Conservation (phyloP, 768 basidiomycete species). For the Rhodosporidiobolus sp. region DNA sequence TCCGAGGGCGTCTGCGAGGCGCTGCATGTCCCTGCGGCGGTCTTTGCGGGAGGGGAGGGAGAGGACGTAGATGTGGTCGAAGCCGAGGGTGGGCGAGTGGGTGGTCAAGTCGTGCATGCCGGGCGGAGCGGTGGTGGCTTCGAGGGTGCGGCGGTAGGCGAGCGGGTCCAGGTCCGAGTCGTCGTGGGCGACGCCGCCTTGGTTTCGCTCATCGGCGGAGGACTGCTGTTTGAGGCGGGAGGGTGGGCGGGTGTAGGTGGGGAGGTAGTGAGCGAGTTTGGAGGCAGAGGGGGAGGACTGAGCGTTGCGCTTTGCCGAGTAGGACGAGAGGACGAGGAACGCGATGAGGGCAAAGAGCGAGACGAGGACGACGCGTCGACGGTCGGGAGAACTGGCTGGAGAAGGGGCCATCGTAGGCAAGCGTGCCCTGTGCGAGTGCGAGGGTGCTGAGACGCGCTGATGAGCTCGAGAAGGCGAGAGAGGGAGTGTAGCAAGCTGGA, state of each 20-base stretch:
- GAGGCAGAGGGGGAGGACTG: not conserved
- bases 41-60: conserved; percentile 42
- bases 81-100: conserved; percentile 33
- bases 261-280: conserved; percentile 4
- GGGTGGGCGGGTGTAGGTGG: not conserved
- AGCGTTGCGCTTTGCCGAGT: not conserved
- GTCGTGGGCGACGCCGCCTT: not conserved
- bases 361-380: not conserved
- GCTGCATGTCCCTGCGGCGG: conserved; percentile 38
- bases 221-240: not conserved
- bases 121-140: conserved; percentile 6
- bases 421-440: not conserved
- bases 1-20: conserved; percentile 42
- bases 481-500: too few species aligned
- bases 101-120: too few species aligned
- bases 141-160: conserved; percentile 4
- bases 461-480: too few species aligned
- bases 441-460: not conserved
- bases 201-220: too few species aligned
- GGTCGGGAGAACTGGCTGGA: not conserved
- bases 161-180: conserved; percentile 3
- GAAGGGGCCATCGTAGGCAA: not conserved
- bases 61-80: conserved; percentile 45
- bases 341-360: not conserved
- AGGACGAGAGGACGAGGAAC: conserved; percentile 4